Percentiles rank a stretch among this genome's conserved stretches.
Conservation (phyloP, 257 asterid genomes). For the Solanum virginianum region DNA sequence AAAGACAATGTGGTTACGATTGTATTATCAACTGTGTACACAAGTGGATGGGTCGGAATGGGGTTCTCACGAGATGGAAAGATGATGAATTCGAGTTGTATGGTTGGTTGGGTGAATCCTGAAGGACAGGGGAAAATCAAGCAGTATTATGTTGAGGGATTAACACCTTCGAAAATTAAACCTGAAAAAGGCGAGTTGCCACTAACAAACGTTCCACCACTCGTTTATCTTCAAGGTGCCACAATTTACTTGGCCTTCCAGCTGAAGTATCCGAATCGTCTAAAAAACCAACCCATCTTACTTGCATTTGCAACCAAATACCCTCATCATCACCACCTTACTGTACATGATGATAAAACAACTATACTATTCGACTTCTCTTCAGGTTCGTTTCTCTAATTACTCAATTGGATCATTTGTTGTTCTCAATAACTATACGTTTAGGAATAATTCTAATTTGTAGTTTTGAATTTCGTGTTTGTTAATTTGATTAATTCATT, state of each 20-base stretch:
- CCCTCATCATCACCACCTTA: slow-evolving; percentile 72
- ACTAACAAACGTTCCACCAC: slow-evolving; percentile 5
- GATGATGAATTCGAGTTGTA: slow-evolving; percentile 5
- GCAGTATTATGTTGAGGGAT: slow-evolving; percentile 6
- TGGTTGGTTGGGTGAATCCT: slow-evolving; percentile 28
- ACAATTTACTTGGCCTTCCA: slow-evolving; percentile 7
- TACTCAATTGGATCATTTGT: background rate
- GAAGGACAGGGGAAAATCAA: background rate
- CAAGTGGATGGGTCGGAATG: slow-evolving; percentile 11
- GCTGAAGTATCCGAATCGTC: background rate
- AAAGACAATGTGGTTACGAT: slow-evolving; percentile 1
- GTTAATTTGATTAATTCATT: too few species aligned
- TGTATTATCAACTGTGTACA: slow-evolving; percentile 2
- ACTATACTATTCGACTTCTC: slow-evolving; percentile 56
- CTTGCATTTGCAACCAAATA: background rate
- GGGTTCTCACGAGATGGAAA: slow-evolving; percentile 4
- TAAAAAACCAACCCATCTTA: background rate
- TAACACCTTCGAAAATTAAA: slow-evolving; percentile 53
- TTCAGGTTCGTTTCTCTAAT: slow-evolving; percentile 31
- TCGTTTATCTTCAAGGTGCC: background rate
- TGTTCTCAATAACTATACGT: background rate
- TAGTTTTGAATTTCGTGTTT: too few species aligned
- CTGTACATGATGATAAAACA: slow-evolving; percentile 73
- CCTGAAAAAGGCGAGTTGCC: slow-evolving; percentile 73
- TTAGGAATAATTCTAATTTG: too few species aligned